Evolutionary conservation across 305 asterid species (phyloP).

Genomic region (Vinca major): DNA sequence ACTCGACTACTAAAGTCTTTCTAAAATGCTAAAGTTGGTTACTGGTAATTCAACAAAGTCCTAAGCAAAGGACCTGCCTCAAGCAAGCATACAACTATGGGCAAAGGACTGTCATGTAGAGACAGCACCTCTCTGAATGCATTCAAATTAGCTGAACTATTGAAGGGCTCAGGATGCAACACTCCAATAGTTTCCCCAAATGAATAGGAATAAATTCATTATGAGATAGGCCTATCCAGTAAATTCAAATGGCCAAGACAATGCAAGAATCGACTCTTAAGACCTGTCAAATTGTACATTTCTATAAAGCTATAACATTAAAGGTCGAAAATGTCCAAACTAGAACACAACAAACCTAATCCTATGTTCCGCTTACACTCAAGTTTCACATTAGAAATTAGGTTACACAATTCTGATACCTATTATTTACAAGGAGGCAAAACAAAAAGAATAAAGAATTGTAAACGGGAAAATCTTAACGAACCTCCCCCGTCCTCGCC

Average conservation of each 20-base stretch:
- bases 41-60: too few species aligned
- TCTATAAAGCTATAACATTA: neutral
- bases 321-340: neutral
- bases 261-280: neutral
- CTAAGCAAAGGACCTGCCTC: too few species aligned
- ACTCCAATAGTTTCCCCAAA: neutral
- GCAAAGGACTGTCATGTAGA: too few species aligned
- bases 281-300: too few species aligned
- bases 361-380: neutral
- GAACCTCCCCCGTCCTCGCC: constrained; percentile 47
- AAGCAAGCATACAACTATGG: too few species aligned
- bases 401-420: neutral
- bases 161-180: too few species aligned
- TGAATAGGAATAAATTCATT: neutral
- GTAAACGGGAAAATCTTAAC: constrained; percentile 16
- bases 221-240: neutral
- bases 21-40: too few species aligned
- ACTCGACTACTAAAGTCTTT: too few species aligned
- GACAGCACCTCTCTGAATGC: too few species aligned
- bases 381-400: neutral
- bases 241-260: neutral
- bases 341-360: neutral
- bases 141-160: too few species aligned
- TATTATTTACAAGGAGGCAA: constrained; percentile 2
- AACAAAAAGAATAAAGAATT: constrained; percentile 3